These are phyloP conservation scores for Bipolaris gigantea DNA, from an alignment of 2,329 filamentous ascomycete species.

Conservation along the genomic window DNA sequence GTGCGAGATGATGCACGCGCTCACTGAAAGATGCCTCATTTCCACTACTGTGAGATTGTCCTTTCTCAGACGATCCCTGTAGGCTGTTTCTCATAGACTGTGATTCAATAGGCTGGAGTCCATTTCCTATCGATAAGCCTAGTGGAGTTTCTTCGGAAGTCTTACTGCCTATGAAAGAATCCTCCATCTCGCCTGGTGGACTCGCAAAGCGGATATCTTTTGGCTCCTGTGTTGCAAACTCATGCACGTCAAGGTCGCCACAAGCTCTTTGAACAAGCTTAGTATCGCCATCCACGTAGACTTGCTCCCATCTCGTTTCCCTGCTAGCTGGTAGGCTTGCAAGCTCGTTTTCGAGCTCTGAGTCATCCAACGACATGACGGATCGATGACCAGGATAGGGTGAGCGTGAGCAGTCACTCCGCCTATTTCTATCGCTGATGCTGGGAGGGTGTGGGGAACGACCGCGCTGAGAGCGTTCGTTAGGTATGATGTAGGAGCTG, in stretches of 20 bases:
- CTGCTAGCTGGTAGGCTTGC: constrained; percentile 39
- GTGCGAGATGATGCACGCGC: constrained; percentile 36
- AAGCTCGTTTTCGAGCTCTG: constrained; percentile 42
- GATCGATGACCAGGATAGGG: constrained; percentile 40
- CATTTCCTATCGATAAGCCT: constrained; percentile 26
- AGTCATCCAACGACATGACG: constrained; percentile 45
- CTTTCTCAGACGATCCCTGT: constrained; percentile 11
- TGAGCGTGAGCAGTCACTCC: constrained; percentile 44
- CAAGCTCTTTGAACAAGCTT: constrained; percentile 41
- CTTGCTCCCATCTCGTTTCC: constrained; percentile 44
- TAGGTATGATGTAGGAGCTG: constrained; percentile 48
- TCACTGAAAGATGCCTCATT: constrained; percentile 41
- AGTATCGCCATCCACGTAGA: constrained; percentile 45
- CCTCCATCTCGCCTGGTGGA: constrained; percentile 37
- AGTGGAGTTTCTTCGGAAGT: constrained; percentile 31
- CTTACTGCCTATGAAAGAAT: constrained; percentile 30
- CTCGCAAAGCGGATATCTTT: constrained; percentile 44
- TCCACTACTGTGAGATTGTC: constrained; percentile 22
- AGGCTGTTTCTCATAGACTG: constrained; percentile 13
- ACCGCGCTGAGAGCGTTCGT: constrained; percentile 25
- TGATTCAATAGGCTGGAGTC: constrained; percentile 23
- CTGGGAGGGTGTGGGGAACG: constrained; percentile 26
- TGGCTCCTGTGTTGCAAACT: constrained; percentile 36
- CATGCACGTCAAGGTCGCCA: constrained; percentile 35
- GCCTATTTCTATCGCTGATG: constrained; percentile 31